Percentiles rank a stretch among this genome's conserved stretches.
phyloP scores from a whole-genome alignment of 192 early-diverging fungal species.

The Neocallimastix lanati region DNA sequence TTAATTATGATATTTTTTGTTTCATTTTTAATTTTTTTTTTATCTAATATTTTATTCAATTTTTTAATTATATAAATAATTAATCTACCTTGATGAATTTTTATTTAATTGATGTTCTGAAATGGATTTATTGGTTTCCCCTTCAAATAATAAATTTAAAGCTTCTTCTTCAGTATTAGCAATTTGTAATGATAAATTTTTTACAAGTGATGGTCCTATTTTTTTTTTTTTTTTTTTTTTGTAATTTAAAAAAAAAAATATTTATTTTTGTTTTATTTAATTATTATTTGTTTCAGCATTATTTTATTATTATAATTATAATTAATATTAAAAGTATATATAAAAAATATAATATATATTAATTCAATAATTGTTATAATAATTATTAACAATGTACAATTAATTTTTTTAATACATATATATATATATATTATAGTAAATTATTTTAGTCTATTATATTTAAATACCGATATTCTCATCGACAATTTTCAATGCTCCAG shows the following conservation, averaged over 20 bases:
- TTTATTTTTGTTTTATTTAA: background rate
- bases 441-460: no score
- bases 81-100: slow-evolving; percentile 19
- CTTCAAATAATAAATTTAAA: slow-evolving; percentile 39
- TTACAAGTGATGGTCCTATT: slow-evolving; percentile 27
- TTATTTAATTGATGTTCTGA: slow-evolving; percentile 41
- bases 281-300: background rate
- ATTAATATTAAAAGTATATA: no score
- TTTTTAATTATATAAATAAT: no score
- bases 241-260: background rate
- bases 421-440: no score
- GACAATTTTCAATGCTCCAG: slow-evolving; percentile 16
- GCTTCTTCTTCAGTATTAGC: slow-evolving; percentile 44
- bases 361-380: no score
- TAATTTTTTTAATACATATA: no score
- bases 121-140: slow-evolving; percentile 37
- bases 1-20: background rate
- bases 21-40: no score
- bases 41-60: no score
- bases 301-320: no score
- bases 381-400: no score
- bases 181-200: slow-evolving; percentile 24
- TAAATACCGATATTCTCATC: slow-evolving; percentile 29
- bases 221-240: background rate
- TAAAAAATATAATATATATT: no score